These are phyloP conservation scores for Guyanaporus albipodus DNA, from an alignment of 768 basidiomycete species.

Conservation along the genomic window DNA sequence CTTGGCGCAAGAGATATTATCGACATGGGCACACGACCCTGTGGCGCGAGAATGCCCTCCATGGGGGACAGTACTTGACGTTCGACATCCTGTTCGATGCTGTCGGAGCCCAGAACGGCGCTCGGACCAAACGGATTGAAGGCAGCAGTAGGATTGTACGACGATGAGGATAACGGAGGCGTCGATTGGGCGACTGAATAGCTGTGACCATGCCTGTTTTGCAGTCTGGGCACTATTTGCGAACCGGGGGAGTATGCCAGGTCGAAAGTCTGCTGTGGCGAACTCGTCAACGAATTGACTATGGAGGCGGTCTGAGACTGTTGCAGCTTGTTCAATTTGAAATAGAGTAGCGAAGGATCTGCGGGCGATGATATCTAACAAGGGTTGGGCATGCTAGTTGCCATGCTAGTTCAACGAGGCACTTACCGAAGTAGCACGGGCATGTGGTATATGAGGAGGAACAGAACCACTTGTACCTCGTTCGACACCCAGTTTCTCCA, in stretches of 20 bases:
- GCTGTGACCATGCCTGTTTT: constrained; percentile 66
- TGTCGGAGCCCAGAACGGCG: constrained; percentile 52
- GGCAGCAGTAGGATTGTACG: constrained; percentile 36
- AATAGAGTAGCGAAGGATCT: constrained; percentile 75
- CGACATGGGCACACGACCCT: constrained; percentile 48
- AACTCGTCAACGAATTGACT: constrained; percentile 53
- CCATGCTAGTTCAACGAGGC: constrained; percentile 20
- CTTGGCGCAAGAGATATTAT: constrained; percentile 42
- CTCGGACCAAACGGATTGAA: constrained; percentile 66
- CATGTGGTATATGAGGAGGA: constrained; percentile 70
- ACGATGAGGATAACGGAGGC: constrained; percentile 30
- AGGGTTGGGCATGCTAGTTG: constrained; percentile 2
- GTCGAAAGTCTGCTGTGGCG: constrained; percentile 60
- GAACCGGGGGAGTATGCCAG: constrained; percentile 50
- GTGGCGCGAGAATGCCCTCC: constrained; percentile 47
- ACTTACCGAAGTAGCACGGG: constrained; percentile 80
- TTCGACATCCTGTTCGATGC: constrained; percentile 32
- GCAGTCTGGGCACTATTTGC: constrained; percentile 36
- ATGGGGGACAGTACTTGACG: constrained; percentile 20
- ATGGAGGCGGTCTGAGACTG: constrained; percentile 56
- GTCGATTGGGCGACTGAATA: constrained; percentile 67
- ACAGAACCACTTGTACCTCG: constrained; percentile 48
- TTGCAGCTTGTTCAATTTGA: constrained; percentile 82
- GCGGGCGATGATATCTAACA: constrained; percentile 85
- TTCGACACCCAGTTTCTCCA: constrained; percentile 78